phyloP scores from a whole-genome alignment of 1,139 yeast species.

The Debaryomyces udenii region DNA sequence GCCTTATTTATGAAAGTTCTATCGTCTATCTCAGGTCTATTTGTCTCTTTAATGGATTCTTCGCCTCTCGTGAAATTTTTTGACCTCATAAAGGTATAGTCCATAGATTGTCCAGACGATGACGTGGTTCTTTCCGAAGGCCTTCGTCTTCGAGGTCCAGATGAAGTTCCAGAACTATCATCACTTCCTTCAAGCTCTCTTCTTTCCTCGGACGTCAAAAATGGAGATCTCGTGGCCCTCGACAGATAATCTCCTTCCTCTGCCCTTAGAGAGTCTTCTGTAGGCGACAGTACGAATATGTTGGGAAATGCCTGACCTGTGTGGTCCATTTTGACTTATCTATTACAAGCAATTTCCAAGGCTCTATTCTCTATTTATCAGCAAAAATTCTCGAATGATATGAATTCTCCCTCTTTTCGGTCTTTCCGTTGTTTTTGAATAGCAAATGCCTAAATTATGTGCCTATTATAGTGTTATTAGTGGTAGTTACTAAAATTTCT shows the following conservation, averaged over 20 bases:
- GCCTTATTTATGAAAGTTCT: slow-evolving; percentile 28
- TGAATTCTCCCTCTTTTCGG: too few species aligned
- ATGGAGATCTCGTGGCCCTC: neutral
- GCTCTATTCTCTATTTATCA: too few species aligned
- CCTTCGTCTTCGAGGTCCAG: slow-evolving; percentile 1
- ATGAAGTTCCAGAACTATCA: neutral
- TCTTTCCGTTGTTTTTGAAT: too few species aligned
- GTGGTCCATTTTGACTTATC: slow-evolving; percentile 4
- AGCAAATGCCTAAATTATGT: too few species aligned
- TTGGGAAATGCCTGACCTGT: slow-evolving; percentile 1
- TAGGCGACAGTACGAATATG: slow-evolving; percentile 4
- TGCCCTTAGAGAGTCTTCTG: slow-evolving; percentile 2
- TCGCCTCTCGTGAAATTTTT: neutral
- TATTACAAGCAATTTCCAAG: neutral
- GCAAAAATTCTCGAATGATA: too few species aligned
- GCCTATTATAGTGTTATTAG: too few species aligned
- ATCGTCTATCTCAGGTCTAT: slow-evolving; percentile 6
- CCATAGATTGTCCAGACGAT: neutral
- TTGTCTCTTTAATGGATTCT: neutral
- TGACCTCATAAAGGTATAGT: neutral
- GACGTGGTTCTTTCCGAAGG: neutral
- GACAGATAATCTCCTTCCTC: neutral
- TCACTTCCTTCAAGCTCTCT: neutral
- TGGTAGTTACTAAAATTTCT: too few species aligned
- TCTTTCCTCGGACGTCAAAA: neutral